Percentiles rank a stretch among this genome's conserved stretches.
These are phyloP conservation scores for Colletotrichum sp. DNA, from an alignment of 2,329 filamentous ascomycete species.

Conservation along the genomic window DNA sequence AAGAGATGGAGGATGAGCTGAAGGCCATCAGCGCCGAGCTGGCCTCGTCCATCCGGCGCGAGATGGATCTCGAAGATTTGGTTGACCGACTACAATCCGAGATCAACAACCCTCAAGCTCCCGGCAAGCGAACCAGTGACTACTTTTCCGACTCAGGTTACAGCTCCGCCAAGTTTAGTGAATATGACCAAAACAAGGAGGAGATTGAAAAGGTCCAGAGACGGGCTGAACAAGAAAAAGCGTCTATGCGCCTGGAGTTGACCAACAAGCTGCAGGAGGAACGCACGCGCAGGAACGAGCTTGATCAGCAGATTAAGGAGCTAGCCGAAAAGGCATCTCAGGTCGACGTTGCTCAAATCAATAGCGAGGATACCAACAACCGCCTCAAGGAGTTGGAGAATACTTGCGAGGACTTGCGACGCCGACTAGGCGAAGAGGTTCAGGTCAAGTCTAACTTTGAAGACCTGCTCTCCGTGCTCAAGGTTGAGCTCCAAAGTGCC, in stretches of 20 bases:
- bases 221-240: constrained; percentile 88
- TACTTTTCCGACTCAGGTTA: constrained; percentile 98
- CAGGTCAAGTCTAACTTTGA: constrained; percentile 93
- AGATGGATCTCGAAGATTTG: constrained; percentile 96
- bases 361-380: constrained; percentile 59
- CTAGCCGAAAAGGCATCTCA: constrained; percentile 80
- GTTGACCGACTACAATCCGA: constrained; percentile 89
- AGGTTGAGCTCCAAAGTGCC: constrained; percentile 80
- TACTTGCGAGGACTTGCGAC: constrained; percentile 81
- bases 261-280: constrained; percentile 89
- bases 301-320: constrained; percentile 85
- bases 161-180: constrained; percentile 80
- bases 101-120: constrained; percentile 59
- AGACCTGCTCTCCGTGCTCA: constrained; percentile 84
- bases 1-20: constrained; percentile 93
- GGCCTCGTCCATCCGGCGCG: constrained; percentile 88
- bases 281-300: constrained; percentile 72
- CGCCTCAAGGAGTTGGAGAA: constrained; percentile 80
- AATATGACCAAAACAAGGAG: constrained; percentile 65
- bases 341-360: constrained; percentile 58
- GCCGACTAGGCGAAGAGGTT: constrained; percentile 83
- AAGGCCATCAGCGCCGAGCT: constrained; percentile 93
- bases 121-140: constrained; percentile 84
- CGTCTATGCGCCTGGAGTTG: constrained; percentile 79
- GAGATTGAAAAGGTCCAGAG: constrained; percentile 86